Percentiles rank a stretch among this genome's conserved stretches.
phyloP scores from a whole-genome alignment of 2,329 filamentous ascomycete species.

The Trichoderma semiorbis region DNA sequence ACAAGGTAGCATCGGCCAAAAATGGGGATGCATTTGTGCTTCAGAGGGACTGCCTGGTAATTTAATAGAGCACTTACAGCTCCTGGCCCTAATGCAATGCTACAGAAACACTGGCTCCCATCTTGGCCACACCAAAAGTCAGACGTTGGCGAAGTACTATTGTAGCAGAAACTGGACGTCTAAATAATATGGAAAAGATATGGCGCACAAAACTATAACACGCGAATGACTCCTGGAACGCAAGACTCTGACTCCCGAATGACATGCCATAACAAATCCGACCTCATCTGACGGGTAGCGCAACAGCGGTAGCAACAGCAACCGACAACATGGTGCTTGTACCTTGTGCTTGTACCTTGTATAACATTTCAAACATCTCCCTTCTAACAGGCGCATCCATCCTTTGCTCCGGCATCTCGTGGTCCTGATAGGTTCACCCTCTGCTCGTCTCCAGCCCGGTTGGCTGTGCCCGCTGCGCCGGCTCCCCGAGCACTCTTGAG shows the following conservation, averaged over 20 bases:
- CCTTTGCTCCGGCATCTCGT: conserved; percentile 73
- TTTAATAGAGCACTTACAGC: background rate
- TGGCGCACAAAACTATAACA: conserved; percentile 19
- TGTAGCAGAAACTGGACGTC: conserved; percentile 16
- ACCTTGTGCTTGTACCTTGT: background rate
- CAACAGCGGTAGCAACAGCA: background rate
- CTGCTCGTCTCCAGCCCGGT: conserved; percentile 62
- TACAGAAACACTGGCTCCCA: background rate
- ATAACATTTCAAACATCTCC: background rate
- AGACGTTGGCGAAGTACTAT: conserved; percentile 1
- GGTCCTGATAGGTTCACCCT: conserved; percentile 79
- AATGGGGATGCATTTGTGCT: background rate
- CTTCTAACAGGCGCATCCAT: conserved; percentile 79
- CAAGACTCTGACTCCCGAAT: conserved; percentile 21
- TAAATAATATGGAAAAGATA: conserved; percentile 15
- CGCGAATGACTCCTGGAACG: conserved; percentile 21
- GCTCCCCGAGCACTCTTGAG: conserved; percentile 82
- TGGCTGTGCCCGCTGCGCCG: conserved; percentile 58
- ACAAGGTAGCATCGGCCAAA: background rate
- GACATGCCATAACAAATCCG: conserved; percentile 22
- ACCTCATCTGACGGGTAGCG: conserved; percentile 19
- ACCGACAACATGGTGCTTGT: conserved; percentile 2
- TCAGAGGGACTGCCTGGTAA: background rate
- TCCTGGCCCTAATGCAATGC: background rate
- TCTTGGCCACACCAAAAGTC: background rate